A percentile compares a stretch with the other conserved stretches of the same genome.
phyloP scores from a whole-genome alignment of 129 eudicot genomes.

The Flaveria robusta region DNA sequence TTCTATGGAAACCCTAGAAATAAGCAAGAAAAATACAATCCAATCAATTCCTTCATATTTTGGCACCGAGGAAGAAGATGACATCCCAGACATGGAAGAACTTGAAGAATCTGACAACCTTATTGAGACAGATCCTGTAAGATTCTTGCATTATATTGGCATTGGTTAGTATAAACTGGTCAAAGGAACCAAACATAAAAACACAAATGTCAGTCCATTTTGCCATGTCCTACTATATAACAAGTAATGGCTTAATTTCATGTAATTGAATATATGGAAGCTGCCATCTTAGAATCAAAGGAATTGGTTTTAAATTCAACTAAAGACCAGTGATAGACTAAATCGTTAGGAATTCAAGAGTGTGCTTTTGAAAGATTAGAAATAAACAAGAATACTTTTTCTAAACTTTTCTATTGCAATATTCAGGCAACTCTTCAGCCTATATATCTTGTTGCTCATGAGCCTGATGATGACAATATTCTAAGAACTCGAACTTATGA shows the following conservation, averaged over 20 bases:
- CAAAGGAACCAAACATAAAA: not conserved
- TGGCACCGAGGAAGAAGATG: slow-evolving; percentile 85
- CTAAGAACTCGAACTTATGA: slow-evolving; percentile 92
- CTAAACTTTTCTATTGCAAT: slow-evolving; percentile 2
- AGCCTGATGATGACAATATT: slow-evolving; percentile 96
- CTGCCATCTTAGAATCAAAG: not conserved
- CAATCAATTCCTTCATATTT: slow-evolving; percentile 82
- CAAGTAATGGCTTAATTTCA: not conserved
- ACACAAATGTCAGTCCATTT: not conserved
- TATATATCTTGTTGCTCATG: slow-evolving; percentile 88
- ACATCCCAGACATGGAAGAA: slow-evolving; percentile 89
- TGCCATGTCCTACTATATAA: not conserved
- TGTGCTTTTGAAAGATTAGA: not conserved
- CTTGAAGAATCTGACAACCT: slow-evolving; percentile 83
- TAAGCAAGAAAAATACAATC: slow-evolving; percentile 61
- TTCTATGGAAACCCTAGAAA: slow-evolving; percentile 84
- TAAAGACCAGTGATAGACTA: not conserved
- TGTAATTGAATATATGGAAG: not conserved
- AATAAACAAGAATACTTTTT: not conserved
- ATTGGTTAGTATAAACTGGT: not conserved
- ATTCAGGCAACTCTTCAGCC: slow-evolving; percentile 83
- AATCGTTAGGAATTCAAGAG: slow-evolving; percentile 6
- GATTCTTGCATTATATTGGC: slow-evolving; percentile 13
- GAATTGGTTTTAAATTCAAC: not conserved
- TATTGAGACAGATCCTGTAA: slow-evolving; percentile 84